phyloP scores from a whole-genome alignment of 225 moss, liverwort and hornwort species.

The Climacium dendroides region DNA sequence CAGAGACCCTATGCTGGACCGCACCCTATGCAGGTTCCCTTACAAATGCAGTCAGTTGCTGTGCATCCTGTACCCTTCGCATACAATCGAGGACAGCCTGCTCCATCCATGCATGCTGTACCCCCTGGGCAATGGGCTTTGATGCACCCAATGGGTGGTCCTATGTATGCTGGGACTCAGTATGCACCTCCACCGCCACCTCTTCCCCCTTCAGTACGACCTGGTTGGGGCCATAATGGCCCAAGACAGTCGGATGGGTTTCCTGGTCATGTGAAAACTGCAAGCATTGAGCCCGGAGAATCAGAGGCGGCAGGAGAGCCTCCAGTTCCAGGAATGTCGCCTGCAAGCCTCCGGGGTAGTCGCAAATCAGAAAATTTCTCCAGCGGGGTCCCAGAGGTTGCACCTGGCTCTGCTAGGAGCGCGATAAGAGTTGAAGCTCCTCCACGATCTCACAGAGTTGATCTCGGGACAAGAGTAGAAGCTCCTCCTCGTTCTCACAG shows the following conservation, averaged over 20 bases:
- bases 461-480: background rate
- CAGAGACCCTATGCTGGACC: slow-evolving; percentile 8
- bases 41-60: background rate
- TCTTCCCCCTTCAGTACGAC: background rate
- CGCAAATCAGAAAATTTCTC: background rate
- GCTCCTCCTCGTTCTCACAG: background rate
- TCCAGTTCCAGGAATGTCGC: slow-evolving; percentile 45
- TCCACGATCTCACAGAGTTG: background rate
- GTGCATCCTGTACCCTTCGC: slow-evolving; percentile 1
- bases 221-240: background rate
- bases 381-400: background rate
- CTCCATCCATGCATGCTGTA: background rate
- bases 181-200: slow-evolving; percentile 5
- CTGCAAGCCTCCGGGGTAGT: background rate
- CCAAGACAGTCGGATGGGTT: background rate
- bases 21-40: background rate
- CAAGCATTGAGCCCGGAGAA: background rate
- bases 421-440: background rate
- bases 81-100: slow-evolving; percentile 11
- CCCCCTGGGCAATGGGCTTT: slow-evolving; percentile 12
- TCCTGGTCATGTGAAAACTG: background rate
- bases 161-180: background rate
- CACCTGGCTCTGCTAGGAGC: background rate
- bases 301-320: slow-evolving; percentile 17
- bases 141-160: slow-evolving; percentile 7